These are phyloP conservation scores for Sporothrix variecibatus DNA, from an alignment of 2,329 filamentous ascomycete genomes.

Conservation along the genomic window DNA sequence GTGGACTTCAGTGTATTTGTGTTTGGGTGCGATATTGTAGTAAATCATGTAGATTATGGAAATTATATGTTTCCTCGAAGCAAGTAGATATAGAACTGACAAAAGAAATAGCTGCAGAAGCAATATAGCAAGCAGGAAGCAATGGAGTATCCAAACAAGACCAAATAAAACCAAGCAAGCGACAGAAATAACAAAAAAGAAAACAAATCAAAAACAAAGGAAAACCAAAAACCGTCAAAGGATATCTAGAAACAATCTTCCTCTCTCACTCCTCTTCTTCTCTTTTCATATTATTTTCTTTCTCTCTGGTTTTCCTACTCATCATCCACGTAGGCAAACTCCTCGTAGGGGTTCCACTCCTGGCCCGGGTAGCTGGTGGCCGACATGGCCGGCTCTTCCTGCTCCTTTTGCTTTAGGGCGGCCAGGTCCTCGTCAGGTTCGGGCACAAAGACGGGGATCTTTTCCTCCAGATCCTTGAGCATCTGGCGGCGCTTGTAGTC, in stretches of 20 bases:
- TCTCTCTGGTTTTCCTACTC: not conserved
- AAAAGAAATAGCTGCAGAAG: not conserved
- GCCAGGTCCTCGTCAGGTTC: slow-evolving; percentile 34
- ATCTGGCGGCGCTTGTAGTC: slow-evolving; percentile 49
- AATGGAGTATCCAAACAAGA: not conserved
- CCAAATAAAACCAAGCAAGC: not conserved
- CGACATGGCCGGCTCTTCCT: slow-evolving; percentile 60
- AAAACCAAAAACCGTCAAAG: not conserved
- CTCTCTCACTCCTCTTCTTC: not conserved
- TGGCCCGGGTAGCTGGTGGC: slow-evolving; percentile 70
- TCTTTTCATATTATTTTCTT: not conserved
- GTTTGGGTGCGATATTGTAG: not conserved
- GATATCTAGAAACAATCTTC: slow-evolving; percentile 11
- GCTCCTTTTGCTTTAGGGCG: slow-evolving; percentile 41
- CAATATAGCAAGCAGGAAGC: not conserved
- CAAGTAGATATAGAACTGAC: not conserved
- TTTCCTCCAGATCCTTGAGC: slow-evolving; percentile 53
- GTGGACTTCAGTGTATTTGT: not conserved
- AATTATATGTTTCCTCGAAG: not conserved
- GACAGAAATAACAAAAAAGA: not conserved
- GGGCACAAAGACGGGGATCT: slow-evolving; percentile 48
- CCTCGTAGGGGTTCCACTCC: slow-evolving; percentile 64
- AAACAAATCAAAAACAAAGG: not conserved
- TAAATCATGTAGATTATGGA: slow-evolving; percentile 8
- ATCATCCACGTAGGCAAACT: slow-evolving; percentile 38